Base-by-base conservation (phyloP, 2,329 filamentous ascomycete genomes). In the Ceratocystis diversiconidia region DNA sequence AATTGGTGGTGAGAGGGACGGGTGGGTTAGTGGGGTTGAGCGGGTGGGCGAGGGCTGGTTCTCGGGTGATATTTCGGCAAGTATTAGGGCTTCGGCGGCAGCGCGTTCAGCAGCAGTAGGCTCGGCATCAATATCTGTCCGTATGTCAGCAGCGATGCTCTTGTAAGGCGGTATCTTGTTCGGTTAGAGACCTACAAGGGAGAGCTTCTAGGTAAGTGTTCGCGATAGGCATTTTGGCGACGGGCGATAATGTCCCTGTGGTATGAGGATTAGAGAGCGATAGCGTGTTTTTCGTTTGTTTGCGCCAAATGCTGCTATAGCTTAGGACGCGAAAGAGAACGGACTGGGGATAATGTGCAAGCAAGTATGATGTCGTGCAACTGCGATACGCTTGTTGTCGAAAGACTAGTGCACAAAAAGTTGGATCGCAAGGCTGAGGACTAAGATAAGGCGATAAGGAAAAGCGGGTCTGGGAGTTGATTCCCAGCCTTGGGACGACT, bases 61-160 rank as follows among this genome's bases (percentile, higher is more conserved):
- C 67, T 80, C 75, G 17, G 77, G 68, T 36, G 80, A 72, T 63
- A 87, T 79, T 73, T 95, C 89, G 72, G 82, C 77, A 68, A 80
- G 73, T 70, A 96, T 87, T 69, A 92, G 83, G 69, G 83, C 77
- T 74, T 85, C 79, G 66, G 90, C 90, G 68, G 84, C 81, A 66
- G 80, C 76, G 71, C 89, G 84, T 71, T 85, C 83, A 62, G 78
- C 70, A 22, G 80, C 73, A 5, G 86, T 86, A 50, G 88, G 87
- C 64, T 87, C 83, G 19, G 79, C 72, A 77, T 99, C 92, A 74
- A 97, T 87, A 76, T 96, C 90, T 95, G 74, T 36, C 46, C 41
- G 55, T 7, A n/a, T 63, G 52, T 65, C 52, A 50, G 19, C 64
- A 70, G 48, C 52, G 25, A 19, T 48, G 61, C 52, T 46, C 19